Percentiles rank a stretch among this genome's conserved stretches.
These are phyloP conservation scores for Plasmodium reichenowi DNA, from an alignment of 169 alveolate genomes.

Conservation along the genomic window DNA sequence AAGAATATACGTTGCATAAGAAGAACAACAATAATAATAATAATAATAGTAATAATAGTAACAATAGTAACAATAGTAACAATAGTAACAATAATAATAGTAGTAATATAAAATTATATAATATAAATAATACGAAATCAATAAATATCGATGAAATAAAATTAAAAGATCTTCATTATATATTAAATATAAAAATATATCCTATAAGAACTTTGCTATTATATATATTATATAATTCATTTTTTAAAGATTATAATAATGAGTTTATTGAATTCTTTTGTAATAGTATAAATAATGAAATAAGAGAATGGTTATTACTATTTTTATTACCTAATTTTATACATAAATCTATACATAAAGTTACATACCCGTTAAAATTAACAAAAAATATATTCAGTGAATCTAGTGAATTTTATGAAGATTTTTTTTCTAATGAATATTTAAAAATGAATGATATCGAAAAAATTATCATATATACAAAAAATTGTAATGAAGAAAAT, in stretches of 20 bases:
- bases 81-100: background rate
- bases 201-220: slow-evolving; percentile 56
- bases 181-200: slow-evolving; percentile 51
- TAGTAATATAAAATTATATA: background rate
- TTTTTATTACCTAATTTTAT: slow-evolving; percentile 61
- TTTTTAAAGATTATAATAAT: slow-evolving; percentile 37
- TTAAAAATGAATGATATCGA: slow-evolving; percentile 67
- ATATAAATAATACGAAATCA: slow-evolving; percentile 12
- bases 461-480: slow-evolving; percentile 61
- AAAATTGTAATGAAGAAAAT: slow-evolving; percentile 49
- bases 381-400: slow-evolving; percentile 60
- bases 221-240: slow-evolving; percentile 45
- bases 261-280: slow-evolving; percentile 47
- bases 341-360: slow-evolving; percentile 60
- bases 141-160: slow-evolving; percentile 44
- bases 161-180: slow-evolving; percentile 59
- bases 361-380: slow-evolving; percentile 63
- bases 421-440: slow-evolving; percentile 73
- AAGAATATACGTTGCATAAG: slow-evolving; percentile 7
- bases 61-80: slow-evolving; percentile 7
- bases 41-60: background rate
- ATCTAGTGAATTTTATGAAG: slow-evolving; percentile 70
- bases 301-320: slow-evolving; percentile 63
- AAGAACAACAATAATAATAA: background rate
- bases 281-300: slow-evolving; percentile 51